Evolutionary conservation across 441 rosid species (phyloP).

Genomic region (Breynia disticha): DNA sequence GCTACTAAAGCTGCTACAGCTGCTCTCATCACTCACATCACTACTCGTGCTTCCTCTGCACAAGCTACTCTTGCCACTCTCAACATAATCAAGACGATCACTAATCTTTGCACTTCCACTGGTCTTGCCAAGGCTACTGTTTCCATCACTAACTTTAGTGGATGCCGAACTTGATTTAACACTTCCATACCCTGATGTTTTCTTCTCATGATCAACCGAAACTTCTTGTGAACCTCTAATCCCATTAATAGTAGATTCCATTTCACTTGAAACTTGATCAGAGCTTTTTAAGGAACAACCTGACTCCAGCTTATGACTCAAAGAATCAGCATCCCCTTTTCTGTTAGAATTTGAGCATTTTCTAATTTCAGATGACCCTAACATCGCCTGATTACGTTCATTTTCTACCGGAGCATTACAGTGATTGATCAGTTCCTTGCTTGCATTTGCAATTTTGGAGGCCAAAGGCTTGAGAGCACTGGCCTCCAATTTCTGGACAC

Average conservation of each 20-base stretch:
- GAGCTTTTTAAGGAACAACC: slow-evolving; percentile 25
- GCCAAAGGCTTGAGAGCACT: slow-evolving; percentile 29
- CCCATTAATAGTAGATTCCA: slow-evolving; percentile 22
- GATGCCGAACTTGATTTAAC: too few species aligned
- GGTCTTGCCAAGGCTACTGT: slow-evolving; percentile 31
- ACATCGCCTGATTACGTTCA: slow-evolving; percentile 16
- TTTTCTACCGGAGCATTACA: slow-evolving; percentile 26
- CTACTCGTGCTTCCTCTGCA: slow-evolving; percentile 80
- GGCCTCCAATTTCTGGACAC: slow-evolving; percentile 27
- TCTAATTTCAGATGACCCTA: slow-evolving; percentile 33
- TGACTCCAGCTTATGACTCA: slow-evolving; percentile 34
- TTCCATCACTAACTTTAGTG: slow-evolving; percentile 23
- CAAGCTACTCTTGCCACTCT: slow-evolving; percentile 57
- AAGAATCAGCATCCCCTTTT: slow-evolving; percentile 34
- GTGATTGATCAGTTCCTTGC: slow-evolving; percentile 23
- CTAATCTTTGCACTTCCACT: slow-evolving; percentile 37
- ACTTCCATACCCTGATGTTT: too few species aligned
- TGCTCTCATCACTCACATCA: slow-evolving; percentile 82
- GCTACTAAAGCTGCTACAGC: slow-evolving; percentile 72
- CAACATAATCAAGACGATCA: slow-evolving; percentile 43
- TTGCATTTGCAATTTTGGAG: slow-evolving; percentile 26
- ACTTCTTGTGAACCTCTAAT: slow-evolving; percentile 26
- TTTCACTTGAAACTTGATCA: background rate
- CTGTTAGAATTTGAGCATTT: slow-evolving; percentile 24
- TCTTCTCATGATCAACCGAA: too few species aligned